Evolutionary conservation across 2,329 filamentous ascomycete species (phyloP).

Genomic region (Eutypella sp.): DNA sequence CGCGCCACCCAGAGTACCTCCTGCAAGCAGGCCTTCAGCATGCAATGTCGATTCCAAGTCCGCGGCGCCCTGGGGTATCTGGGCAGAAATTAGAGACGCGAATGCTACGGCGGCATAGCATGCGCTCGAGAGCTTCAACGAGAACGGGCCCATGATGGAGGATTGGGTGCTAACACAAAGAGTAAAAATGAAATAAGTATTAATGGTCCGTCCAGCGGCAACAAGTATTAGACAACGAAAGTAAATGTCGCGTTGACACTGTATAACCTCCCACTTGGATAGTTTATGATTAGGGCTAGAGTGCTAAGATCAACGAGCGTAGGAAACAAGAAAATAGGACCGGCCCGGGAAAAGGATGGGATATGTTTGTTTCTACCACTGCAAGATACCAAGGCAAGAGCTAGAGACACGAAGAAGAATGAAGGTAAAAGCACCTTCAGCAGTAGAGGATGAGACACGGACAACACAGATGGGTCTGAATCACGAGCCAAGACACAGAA

Average conservation of each 20-base stretch:
- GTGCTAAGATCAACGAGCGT: conserved; percentile 19
- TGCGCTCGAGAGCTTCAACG: neutral
- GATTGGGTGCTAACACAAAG: neutral
- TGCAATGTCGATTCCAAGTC: conserved; percentile 11
- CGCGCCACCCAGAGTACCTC: conserved; percentile 11
- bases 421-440: neutral
- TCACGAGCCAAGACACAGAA: conserved; percentile 4
- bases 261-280: neutral
- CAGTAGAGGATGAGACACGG: neutral
- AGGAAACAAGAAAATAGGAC: conserved; percentile 11
- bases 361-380: neutral
- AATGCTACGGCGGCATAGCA: neutral
- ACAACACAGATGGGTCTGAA: conserved; percentile 17
- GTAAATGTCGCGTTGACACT: neutral
- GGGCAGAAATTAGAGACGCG: neutral
- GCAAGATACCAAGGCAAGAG: neutral
- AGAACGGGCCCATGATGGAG: neutral
- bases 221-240: neutral
- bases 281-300: neutral
- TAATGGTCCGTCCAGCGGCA: neutral
- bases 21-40: conserved; percentile 9
- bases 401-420: neutral
- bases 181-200: neutral
- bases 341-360: neutral
- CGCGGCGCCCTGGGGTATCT: conserved; percentile 2